These are phyloP conservation scores for Penicillium nucicola DNA, from an alignment of 495 filamentous ascomycete genomes.

Conservation along the genomic window DNA sequence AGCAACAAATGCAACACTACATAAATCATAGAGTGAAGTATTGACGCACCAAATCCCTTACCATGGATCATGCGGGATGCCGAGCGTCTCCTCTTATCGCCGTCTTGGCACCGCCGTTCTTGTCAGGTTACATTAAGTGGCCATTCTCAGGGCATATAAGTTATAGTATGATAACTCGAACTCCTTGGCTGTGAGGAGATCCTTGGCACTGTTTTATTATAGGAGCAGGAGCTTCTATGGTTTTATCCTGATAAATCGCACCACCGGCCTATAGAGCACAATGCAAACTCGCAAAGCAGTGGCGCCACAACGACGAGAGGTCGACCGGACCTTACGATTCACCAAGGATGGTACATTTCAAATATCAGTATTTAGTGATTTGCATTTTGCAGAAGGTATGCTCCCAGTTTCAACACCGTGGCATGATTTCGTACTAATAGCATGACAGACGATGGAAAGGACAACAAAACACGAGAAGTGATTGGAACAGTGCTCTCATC, in stretches of 20 bases:
- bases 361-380: slow-evolving; percentile 60
- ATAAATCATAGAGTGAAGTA: too few species aligned
- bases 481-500: slow-evolving; percentile 55
- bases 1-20: too few species aligned
- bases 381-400: slow-evolving; percentile 65
- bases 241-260: neutral
- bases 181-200: too few species aligned
- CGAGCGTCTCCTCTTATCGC: neutral
- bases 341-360: slow-evolving; percentile 34
- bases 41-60: neutral
- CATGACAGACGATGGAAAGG: slow-evolving; percentile 49
- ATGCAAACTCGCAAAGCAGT: neutral
- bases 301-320: neutral
- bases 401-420: neutral
- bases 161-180: neutral
- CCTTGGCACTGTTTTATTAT: neutral
- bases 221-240: neutral
- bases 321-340: slow-evolving; percentile 14
- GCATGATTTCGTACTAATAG: neutral
- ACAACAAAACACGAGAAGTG: slow-evolving; percentile 55
- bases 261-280: neutral
- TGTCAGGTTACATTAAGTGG: slow-evolving; percentile 1
- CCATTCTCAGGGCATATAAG: neutral
- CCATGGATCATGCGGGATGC: neutral
- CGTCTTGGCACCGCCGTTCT: neutral